Evolutionary conservation across 805 yeast species (phyloP).

Genomic region (Starmera dryadoides): DNA sequence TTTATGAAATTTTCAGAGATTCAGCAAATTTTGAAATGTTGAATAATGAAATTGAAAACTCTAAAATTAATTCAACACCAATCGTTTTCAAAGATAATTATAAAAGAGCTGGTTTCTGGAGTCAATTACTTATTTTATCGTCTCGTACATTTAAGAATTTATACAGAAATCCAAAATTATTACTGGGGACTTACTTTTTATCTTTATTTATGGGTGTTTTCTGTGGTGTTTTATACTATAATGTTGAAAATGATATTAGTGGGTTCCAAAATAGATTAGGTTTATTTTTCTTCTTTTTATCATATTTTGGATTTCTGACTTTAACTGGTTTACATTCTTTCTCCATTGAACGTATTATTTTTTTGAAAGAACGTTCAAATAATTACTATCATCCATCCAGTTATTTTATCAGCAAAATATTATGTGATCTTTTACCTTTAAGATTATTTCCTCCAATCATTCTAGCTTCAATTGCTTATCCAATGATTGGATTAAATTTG

Average conservation of each 20-base stretch:
- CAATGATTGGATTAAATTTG: slow-evolving; percentile 82
- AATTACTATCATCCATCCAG: slow-evolving; percentile 87
- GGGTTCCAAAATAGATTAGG: slow-evolving; percentile 97
- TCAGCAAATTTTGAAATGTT: slow-evolving; percentile 24
- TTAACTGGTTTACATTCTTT: slow-evolving; percentile 88
- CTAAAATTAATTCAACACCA: slow-evolving; percentile 14
- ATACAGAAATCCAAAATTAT: slow-evolving; percentile 86
- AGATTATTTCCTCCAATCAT: slow-evolving; percentile 89
- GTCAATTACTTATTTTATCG: slow-evolving; percentile 69
- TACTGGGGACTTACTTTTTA: slow-evolving; percentile 75
- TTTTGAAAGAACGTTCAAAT: slow-evolving; percentile 89
- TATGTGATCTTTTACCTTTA: slow-evolving; percentile 90
- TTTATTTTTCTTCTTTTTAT: slow-evolving; percentile 80
- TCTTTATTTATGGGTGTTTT: slow-evolving; percentile 73
- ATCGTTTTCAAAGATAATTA: slow-evolving; percentile 18
- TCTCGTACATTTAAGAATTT: slow-evolving; percentile 88
- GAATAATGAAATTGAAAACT: slow-evolving; percentile 22
- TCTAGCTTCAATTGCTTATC: slow-evolving; percentile 75
- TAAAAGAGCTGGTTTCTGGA: slow-evolving; percentile 43
- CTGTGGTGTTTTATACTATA: slow-evolving; percentile 80
- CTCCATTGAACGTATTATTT: slow-evolving; percentile 80
- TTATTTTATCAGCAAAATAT: slow-evolving; percentile 75
- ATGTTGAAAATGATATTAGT: slow-evolving; percentile 80
- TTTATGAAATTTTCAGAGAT: slow-evolving; percentile 24
- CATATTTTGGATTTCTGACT: slow-evolving; percentile 91